These are phyloP conservation scores for Neoboletus magnificus DNA, from an alignment of 768 basidiomycete species.

Conservation along the genomic window DNA sequence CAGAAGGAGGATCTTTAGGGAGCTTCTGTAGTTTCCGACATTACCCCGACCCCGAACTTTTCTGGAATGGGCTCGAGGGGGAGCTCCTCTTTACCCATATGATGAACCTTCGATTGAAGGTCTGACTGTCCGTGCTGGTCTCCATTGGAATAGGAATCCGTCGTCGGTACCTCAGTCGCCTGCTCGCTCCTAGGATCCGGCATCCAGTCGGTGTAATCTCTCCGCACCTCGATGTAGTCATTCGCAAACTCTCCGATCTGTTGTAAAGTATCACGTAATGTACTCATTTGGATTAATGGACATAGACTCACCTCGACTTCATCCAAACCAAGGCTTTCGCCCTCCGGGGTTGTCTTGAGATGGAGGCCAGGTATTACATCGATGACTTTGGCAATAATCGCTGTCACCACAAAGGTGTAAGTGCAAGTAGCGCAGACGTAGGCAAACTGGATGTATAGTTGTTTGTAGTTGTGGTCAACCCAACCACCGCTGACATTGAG, in stretches of 20 bases:
- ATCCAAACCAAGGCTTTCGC: constrained; percentile 63
- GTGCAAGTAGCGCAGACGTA: constrained; percentile 55
- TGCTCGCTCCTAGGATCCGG: constrained; percentile 3
- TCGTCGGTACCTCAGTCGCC: constrained; percentile 5
- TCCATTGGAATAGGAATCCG: constrained; percentile 25
- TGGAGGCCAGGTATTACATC: constrained; percentile 58
- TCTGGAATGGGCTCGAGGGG: constrained; percentile 15
- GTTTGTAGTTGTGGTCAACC: constrained; percentile 74
- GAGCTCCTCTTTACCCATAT: constrained; percentile 10
- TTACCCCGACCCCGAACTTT: constrained; percentile 4
- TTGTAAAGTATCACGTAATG: background rate
- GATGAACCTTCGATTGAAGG: background rate
- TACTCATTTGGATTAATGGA: background rate
- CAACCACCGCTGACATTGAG: constrained; percentile 56
- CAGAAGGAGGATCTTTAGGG: background rate
- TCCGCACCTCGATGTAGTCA: constrained; percentile 67
- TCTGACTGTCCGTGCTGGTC: constrained; percentile 41
- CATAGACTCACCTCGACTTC: constrained; percentile 57
- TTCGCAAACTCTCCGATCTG: constrained; percentile 69
- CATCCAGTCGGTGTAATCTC: constrained; percentile 59
- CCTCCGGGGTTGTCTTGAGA: constrained; percentile 51
- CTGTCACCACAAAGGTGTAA: constrained; percentile 63
- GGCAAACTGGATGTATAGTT: constrained; percentile 74
- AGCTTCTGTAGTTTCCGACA: background rate
- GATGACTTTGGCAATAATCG: constrained; percentile 53